These are phyloP conservation scores for Blepharisma undulans DNA, from an alignment of 169 alveolate genomes.

Conservation along the genomic window DNA sequence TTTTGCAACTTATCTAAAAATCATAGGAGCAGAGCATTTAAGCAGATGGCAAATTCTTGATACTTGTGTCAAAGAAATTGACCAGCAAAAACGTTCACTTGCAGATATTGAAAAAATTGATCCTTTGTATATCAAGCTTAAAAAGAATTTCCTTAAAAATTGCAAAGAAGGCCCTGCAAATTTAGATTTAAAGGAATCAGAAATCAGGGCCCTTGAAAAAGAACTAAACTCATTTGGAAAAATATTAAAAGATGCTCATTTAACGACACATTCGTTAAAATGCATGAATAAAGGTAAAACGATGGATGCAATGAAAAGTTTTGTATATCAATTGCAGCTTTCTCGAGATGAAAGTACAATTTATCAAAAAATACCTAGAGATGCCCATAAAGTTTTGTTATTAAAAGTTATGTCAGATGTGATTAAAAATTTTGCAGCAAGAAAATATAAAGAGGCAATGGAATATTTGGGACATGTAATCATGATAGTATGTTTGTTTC, in stretches of 20 bases:
- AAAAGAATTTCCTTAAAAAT: neutral
- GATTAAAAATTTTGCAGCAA: neutral
- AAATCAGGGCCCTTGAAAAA: neutral
- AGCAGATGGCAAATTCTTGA: neutral
- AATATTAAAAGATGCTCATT: neutral
- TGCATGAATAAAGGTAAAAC: neutral
- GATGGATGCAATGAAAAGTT: neutral
- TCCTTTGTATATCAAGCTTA: neutral
- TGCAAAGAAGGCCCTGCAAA: slow-evolving; percentile 2
- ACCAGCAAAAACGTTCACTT: neutral
- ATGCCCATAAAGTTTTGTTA: neutral
- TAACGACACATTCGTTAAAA: neutral
- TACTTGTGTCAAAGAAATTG: slow-evolving; percentile 21
- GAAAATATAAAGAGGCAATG: neutral
- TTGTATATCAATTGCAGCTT: neutral
- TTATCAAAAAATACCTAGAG: neutral
- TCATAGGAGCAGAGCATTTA: neutral
- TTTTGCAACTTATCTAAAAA: neutral
- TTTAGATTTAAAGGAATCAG: neutral
- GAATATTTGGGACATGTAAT: neutral
- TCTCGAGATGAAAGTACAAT: neutral
- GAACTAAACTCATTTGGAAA: neutral
- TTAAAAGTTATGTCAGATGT: neutral
- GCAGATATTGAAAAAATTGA: neutral
- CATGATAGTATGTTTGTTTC: neutral